Evolutionary conservation across 2,329 filamentous ascomycete genomes (phyloP), one percentile per base, ranked within the genome.

Genomic region (Colletotrichum neosansevieriae): DNA sequence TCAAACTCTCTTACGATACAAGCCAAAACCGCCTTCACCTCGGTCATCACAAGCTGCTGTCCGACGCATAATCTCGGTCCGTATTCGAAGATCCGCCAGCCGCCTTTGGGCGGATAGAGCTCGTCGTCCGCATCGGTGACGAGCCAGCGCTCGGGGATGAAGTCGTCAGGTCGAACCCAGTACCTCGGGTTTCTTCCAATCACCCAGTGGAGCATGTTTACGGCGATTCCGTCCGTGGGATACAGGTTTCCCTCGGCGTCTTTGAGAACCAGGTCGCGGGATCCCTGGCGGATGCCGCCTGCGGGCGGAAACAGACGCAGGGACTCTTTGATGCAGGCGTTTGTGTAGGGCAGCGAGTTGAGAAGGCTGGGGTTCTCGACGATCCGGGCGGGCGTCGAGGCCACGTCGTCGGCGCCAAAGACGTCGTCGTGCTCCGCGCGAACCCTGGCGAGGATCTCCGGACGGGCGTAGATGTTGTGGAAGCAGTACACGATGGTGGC

Each of bases 251-350:
- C 84, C 44, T 81, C 78, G 2, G 75, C 79, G 34, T 85, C 78
- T 53, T 76, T 80, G 57, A 82, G 72, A n/a, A 81, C 79, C 61
- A 81, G 74, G 50, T 80, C 79, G 17, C 70, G 69, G 36, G 67
- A 73, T 19, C 80, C 81, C 13, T 67, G 69, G 32, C 85, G 80
- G 42, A 83, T 79, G 3, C 81, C 81, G 57, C 78, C 81, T 0
- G 84, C 85, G 1, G 86, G 81, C 12, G 86, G 86, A 70, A 84
- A 86, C 38, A 89, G 73, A 10, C 87, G 81, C 17, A 89, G 76
- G 0, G 82, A 78, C 75, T 90, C 88, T 71, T 87, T 86, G 69
- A 88, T 82, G 19, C 87, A 82, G 47, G 86, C 86, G 10, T 77
- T 78, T 3, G 85, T 87, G 73, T 87, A 89, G 0, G 81, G 79